A percentile compares a stretch with the other conserved stretches of the same genome.
phyloP scores from a whole-genome alignment of 2,329 filamentous ascomycete genomes.

The Hypoxylon sp. region DNA sequence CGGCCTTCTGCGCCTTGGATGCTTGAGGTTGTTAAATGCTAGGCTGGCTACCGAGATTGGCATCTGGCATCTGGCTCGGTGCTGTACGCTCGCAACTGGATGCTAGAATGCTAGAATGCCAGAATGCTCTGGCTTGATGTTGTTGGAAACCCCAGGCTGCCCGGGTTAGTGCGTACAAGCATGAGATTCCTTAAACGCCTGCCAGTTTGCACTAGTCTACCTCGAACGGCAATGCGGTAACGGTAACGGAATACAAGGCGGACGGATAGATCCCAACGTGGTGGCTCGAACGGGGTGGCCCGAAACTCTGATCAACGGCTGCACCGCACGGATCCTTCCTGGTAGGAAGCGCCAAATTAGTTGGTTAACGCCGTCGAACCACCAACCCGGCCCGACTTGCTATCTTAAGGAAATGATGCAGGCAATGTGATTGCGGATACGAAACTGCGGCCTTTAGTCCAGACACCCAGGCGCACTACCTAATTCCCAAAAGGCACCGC shows the following conservation, averaged over 20 bases:
- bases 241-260: slow-evolving; percentile 49
- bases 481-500: background rate
- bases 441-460: slow-evolving; percentile 32
- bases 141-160: slow-evolving; percentile 38
- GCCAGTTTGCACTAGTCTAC: slow-evolving; percentile 43
- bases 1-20: slow-evolving; percentile 16
- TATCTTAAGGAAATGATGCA: slow-evolving; percentile 34
- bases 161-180: slow-evolving; percentile 42
- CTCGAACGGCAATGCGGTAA: slow-evolving; percentile 46
- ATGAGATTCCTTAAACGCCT: slow-evolving; percentile 41
- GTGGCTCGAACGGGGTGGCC: slow-evolving; percentile 51
- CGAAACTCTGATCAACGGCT: slow-evolving; percentile 49
- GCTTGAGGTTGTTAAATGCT: background rate
- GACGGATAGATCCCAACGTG: slow-evolving; percentile 52
- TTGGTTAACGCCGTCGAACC: slow-evolving; percentile 38
- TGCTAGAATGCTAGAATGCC: no score
- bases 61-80: background rate
- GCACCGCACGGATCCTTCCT: slow-evolving; percentile 33
- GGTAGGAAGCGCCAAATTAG: slow-evolving; percentile 25
- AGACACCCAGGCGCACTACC: slow-evolving; percentile 22
- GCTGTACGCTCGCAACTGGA: background rate
- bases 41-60: no score
- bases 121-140: slow-evolving; percentile 15
- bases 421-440: slow-evolving; percentile 26
- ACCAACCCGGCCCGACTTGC: slow-evolving; percentile 31